Evolutionary conservation across 768 basidiomycete species (phyloP).

Genomic region (Plicaturopsis crispa): DNA sequence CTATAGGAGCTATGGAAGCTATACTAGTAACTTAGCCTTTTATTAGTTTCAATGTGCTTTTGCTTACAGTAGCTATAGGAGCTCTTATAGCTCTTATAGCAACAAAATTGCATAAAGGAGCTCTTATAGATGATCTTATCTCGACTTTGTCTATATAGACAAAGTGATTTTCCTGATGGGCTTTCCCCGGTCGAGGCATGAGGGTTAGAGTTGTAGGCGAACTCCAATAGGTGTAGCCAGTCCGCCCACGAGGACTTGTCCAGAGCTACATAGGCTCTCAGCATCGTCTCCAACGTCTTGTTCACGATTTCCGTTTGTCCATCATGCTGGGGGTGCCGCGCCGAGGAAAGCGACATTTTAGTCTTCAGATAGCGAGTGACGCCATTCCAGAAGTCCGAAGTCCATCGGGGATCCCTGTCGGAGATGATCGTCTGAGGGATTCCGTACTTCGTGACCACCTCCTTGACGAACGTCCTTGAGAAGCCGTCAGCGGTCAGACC

Average conservation of each 20-base stretch:
- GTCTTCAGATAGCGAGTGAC: constrained; percentile 13
- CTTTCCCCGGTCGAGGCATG: constrained; percentile 9
- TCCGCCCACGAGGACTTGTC: constrained; percentile 13
- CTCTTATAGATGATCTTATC: no score
- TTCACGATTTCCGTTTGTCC: constrained; percentile 26
- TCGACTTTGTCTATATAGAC: no score
- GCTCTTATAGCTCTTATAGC: no score
- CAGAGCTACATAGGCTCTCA: constrained; percentile 9
- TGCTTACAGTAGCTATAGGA: no score
- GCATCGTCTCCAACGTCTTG: constrained; percentile 18
- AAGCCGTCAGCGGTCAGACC: constrained; percentile 7
- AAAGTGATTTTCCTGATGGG: no score
- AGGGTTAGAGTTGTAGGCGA: constrained; percentile 15
- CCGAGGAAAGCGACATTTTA: constrained; percentile 16
- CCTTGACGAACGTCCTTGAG: constrained; percentile 4
- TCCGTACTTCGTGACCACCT: constrained; percentile 10
- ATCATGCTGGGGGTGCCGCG: constrained; percentile 31
- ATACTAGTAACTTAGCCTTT: no score
- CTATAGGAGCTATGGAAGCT: no score
- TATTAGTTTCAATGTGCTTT: no score
- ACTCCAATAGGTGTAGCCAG: constrained; percentile 16
- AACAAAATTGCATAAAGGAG: no score
- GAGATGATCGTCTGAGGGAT: constrained; percentile 14
- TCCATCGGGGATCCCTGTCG: constrained; percentile 14
- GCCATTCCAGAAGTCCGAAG: constrained; percentile 19